A percentile compares a stretch with the other conserved stretches of the same genome.
Conservation (phyloP, 768 basidiomycete genomes). For the Infundibulicybe gibba region DNA sequence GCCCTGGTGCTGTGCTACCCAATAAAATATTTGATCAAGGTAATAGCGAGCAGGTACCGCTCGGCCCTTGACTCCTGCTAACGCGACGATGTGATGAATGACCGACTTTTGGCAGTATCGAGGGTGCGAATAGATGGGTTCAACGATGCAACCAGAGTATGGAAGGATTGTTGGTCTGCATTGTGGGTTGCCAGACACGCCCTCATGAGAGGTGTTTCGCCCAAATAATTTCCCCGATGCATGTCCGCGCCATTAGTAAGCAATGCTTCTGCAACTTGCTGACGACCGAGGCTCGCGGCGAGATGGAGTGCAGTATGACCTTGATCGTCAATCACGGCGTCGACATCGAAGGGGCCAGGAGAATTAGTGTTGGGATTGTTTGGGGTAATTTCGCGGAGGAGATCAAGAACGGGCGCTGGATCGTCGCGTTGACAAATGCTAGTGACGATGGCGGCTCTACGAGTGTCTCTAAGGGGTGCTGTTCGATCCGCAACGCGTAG, state of each 20-base stretch:
- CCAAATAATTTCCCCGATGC: constrained; percentile 87
- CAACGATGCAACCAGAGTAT: constrained; percentile 57
- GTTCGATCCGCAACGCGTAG: constrained; percentile 51
- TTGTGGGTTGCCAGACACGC: constrained; percentile 88
- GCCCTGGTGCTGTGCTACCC: constrained; percentile 75
- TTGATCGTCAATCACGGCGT: constrained; percentile 89
- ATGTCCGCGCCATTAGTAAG: constrained; percentile 81
- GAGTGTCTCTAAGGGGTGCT: constrained; percentile 47
- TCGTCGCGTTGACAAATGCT: constrained; percentile 72
- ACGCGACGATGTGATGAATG: constrained; percentile 85
- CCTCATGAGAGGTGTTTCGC: constrained; percentile 93
- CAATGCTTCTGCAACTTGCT: constrained; percentile 63
- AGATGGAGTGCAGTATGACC: constrained; percentile 94
- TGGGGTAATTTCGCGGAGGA: constrained; percentile 61
- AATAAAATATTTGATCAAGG: constrained; percentile 83
- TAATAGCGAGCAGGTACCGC: constrained; percentile 85
- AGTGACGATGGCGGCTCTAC: constrained; percentile 60
- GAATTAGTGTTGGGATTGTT: constrained; percentile 27
- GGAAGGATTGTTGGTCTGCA: constrained; percentile 75
- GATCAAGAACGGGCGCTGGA: constrained; percentile 53
- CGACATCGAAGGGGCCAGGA: constrained; percentile 50
- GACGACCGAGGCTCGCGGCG: constrained; percentile 81
- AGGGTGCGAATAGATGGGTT: constrained; percentile 80
- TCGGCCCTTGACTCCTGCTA: constrained; percentile 90
- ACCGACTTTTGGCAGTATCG: constrained; percentile 86